phyloP scores from a whole-genome alignment of 108 stramenopile genomes.

The Phaeodactylum tricornutum region DNA sequence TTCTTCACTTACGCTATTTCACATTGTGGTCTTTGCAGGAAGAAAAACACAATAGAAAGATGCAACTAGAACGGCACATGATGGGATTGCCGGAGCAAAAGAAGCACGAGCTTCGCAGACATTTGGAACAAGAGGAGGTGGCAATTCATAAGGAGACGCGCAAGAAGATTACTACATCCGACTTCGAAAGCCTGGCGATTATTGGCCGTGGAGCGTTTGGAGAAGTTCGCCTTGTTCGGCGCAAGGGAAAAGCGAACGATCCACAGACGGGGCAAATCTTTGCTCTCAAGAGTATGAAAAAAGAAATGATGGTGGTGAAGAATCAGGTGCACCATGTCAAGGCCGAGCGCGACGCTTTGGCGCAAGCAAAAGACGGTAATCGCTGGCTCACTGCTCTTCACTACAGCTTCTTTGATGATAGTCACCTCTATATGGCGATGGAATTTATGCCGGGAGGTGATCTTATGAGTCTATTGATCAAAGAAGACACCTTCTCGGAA shows the following conservation, averaged over 20 bases:
- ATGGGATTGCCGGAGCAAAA: constrained; percentile 73
- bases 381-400: constrained; percentile 94
- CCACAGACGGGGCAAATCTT: constrained; percentile 60
- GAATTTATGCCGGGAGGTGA: constrained; percentile 99
- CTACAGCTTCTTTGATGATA: constrained; percentile 92
- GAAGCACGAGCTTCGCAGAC: constrained; percentile 58
- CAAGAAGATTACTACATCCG: constrained; percentile 61
- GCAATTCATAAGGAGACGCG: constrained; percentile 69
- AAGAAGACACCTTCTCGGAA: constrained; percentile 86
- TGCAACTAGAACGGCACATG: constrained; percentile 81
- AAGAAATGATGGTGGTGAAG: constrained; percentile 99
- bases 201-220: constrained; percentile 96
- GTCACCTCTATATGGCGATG: constrained; percentile 96
- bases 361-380: constrained; percentile 82
- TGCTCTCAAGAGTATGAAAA: constrained; percentile 99
- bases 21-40: constrained; percentile 28
- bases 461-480: constrained; percentile 96
- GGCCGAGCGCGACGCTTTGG: constrained; percentile 93
- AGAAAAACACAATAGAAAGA: constrained; percentile 60
- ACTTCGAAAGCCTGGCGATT: constrained; percentile 88
- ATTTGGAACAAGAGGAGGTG: constrained; percentile 76
- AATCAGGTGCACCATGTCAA: constrained; percentile 98
- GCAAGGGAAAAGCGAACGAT: constrained; percentile 30
- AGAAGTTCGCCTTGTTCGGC: constrained; percentile 90
- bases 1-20: too few species aligned